phyloP scores from a whole-genome alignment of 2,329 filamentous ascomycete genomes.

The Neopestalotiopsis rosae region DNA sequence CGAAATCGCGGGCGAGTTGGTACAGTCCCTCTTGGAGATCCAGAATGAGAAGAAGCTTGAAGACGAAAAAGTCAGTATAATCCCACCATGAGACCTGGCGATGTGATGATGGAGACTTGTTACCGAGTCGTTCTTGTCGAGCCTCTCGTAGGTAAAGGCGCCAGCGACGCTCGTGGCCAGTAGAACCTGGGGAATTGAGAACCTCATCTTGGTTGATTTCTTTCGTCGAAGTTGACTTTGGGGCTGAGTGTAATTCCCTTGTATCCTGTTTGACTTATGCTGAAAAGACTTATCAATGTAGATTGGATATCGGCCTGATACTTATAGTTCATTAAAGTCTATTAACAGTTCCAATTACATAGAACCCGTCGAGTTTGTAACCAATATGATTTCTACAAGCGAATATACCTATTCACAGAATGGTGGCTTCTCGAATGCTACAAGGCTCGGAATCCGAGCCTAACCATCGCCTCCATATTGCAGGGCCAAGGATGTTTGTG shows the following conservation, averaged over 20 bases:
- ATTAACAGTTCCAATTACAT: too few relatives aligned
- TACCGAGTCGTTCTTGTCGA: slow-evolving; percentile 40
- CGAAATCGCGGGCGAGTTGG: slow-evolving; percentile 68
- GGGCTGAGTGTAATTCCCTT: background rate
- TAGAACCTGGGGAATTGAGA: slow-evolving; percentile 17
- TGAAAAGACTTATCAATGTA: too few relatives aligned
- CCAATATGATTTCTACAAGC: too few relatives aligned
- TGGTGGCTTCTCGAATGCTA: background rate
- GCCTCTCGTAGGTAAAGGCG: slow-evolving; percentile 38
- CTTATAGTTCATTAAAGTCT: too few relatives aligned
- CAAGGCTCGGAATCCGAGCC: background rate
- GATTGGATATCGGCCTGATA: too few relatives aligned
- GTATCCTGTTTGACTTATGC: background rate
- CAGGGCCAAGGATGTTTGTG: background rate
- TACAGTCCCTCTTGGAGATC: slow-evolving; percentile 67
- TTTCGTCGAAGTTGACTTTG: background rate
- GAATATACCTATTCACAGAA: background rate
- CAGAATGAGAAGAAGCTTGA: slow-evolving; percentile 59
- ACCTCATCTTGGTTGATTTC: slow-evolving; percentile 22
- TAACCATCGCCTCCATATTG: background rate
- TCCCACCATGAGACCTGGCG: background rate
- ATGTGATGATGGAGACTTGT: background rate
- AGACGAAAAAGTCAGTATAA: slow-evolving; percentile 30
- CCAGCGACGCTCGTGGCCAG: slow-evolving; percentile 19
- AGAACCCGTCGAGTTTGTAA: too few relatives aligned